A percentile compares a stretch with the other conserved stretches of the same genome.
Conservation (phyloP, 2,329 filamentous ascomycete genomes). For the Rhytidhysteron rufulum region DNA sequence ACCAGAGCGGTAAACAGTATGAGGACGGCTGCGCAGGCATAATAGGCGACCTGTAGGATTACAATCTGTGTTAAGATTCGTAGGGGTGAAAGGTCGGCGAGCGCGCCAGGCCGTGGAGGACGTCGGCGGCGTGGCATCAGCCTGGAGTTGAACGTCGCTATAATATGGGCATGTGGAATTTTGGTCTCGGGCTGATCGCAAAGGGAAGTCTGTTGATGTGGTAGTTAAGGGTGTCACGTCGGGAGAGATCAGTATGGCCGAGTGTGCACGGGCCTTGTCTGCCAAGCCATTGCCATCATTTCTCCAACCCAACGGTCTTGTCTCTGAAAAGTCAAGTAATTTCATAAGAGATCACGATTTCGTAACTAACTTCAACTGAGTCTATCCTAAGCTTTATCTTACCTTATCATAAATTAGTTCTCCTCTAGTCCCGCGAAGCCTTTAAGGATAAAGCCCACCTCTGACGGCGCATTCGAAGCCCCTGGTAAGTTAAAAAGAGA, state of each 20-base stretch:
- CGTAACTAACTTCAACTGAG: too few relatives aligned
- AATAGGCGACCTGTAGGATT: conserved; percentile 62
- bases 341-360: too few relatives aligned
- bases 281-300: too few relatives aligned
- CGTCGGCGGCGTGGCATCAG: conserved; percentile 56
- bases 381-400: too few relatives aligned
- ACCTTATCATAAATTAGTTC: too few relatives aligned
- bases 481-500: conserved; percentile 80
- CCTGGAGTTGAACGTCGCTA: conserved; percentile 8
- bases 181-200: too few relatives aligned
- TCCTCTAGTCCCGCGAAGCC: conserved; percentile 40
- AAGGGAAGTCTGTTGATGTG: too few relatives aligned
- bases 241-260: too few relatives aligned
- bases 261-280: too few relatives aligned
- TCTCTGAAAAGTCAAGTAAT: too few relatives aligned
- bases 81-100: conserved; percentile 63
- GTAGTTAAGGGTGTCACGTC: too few relatives aligned
- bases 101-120: conserved; percentile 61
- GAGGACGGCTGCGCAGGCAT: conserved; percentile 57
- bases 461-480: conserved; percentile 60
- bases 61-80: conserved; percentile 66
- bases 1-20: conserved; percentile 67
- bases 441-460: conserved; percentile 39
- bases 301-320: too few relatives aligned
- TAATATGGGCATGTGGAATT: conserved; percentile 14